Evolutionary conservation across 164 flowering plant species (phyloP).

Genomic region (Magnolia changhungtana): DNA sequence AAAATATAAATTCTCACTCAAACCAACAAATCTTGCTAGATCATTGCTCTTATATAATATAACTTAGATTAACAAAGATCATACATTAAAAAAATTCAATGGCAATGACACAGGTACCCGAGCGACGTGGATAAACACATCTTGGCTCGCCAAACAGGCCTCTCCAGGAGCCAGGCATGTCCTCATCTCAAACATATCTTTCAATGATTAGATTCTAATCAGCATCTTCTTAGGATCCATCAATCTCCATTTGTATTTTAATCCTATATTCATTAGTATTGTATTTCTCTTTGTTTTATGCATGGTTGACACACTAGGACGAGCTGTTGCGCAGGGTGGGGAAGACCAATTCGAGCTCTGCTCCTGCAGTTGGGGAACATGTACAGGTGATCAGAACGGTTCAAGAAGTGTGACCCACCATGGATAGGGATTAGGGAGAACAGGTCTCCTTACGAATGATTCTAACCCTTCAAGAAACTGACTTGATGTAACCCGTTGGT

Average conservation of each 20-base stretch:
- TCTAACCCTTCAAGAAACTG: too few species aligned
- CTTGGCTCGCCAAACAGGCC: constrained; percentile 93
- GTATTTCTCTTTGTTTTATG: background rate
- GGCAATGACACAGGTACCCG: constrained; percentile 63
- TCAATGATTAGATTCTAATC: constrained; percentile 12
- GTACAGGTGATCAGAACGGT: too few species aligned
- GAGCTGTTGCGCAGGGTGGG: background rate
- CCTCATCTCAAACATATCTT: constrained; percentile 17
- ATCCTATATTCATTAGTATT: background rate
- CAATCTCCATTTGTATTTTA: background rate
- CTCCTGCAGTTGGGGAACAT: too few species aligned
- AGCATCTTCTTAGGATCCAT: constrained; percentile 3
- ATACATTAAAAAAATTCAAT: too few species aligned
- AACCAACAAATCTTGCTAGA: too few species aligned
- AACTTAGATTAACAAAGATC: background rate
- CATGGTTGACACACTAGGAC: background rate
- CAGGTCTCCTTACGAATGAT: too few species aligned
- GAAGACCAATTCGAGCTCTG: too few species aligned
- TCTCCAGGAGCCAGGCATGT: constrained; percentile 96
- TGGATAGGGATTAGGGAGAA: too few species aligned
- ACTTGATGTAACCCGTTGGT: too few species aligned
- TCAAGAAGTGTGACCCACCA: too few species aligned
- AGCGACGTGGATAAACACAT: constrained; percentile 95
- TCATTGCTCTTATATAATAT: background rate
- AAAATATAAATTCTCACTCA: too few species aligned